Evolutionary conservation across 2,329 filamentous ascomycete genomes (phyloP).

Genomic region (Hysterium pulicare): DNA sequence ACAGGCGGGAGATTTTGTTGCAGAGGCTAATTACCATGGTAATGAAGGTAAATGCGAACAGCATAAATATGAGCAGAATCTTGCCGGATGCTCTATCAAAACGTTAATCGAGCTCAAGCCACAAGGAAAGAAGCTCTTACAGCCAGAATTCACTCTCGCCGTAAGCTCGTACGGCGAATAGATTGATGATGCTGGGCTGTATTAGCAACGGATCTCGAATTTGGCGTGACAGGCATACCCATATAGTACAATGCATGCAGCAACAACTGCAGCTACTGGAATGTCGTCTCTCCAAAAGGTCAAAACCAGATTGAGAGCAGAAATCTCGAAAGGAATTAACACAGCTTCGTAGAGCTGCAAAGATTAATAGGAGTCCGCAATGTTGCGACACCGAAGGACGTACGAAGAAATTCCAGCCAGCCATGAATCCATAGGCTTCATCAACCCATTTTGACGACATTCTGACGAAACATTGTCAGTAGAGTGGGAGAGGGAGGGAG

Average conservation of each 20-base stretch:
- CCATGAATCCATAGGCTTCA: conserved; percentile 60
- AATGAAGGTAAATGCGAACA: conserved; percentile 46
- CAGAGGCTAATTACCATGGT: too few species aligned
- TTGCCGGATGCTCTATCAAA: too few species aligned
- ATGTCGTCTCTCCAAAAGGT: conserved; percentile 47
- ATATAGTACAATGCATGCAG: conserved; percentile 42
- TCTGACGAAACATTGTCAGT: conserved; percentile 62
- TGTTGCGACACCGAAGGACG: too few species aligned
- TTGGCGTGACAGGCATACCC: conserved; percentile 27
- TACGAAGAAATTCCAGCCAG: conserved; percentile 14
- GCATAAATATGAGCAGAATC: conserved; percentile 44
- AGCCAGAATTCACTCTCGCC: conserved; percentile 47
- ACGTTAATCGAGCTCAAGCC: too few species aligned
- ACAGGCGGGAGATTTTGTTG: too few species aligned
- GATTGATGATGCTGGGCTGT: conserved; percentile 41
- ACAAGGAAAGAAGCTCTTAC: too few species aligned
- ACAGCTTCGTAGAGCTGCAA: conserved; percentile 52
- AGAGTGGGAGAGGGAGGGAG: too few species aligned
- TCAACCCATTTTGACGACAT: conserved; percentile 64
- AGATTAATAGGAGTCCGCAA: too few species aligned
- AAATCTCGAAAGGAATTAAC: conserved; percentile 52
- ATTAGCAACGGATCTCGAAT: neutral
- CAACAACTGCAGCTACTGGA: conserved; percentile 39
- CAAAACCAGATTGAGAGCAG: conserved; percentile 40
- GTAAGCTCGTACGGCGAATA: conserved; percentile 45